Evolutionary conservation across 805 yeast species (phyloP).

Genomic region (Myxozyma sirexii): DNA sequence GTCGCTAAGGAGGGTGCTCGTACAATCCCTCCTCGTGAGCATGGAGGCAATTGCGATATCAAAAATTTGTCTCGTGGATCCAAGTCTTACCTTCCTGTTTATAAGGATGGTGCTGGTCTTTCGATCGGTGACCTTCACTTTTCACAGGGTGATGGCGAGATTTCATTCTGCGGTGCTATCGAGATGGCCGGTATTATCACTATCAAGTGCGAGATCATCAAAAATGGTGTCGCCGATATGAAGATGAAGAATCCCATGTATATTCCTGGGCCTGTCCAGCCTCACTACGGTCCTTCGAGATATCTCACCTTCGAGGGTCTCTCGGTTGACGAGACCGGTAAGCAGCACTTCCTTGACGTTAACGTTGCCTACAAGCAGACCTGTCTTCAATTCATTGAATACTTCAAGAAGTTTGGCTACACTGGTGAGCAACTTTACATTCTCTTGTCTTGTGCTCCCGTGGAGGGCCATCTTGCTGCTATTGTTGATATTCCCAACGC

Average conservation of each 20-base stretch:
- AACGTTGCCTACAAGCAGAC: constrained; percentile 56
- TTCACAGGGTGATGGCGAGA: constrained; percentile 58
- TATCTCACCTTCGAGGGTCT: constrained; percentile 58
- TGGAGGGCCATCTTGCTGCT: constrained; percentile 56
- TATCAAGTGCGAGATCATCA: constrained; percentile 47
- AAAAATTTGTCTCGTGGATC: constrained; percentile 55
- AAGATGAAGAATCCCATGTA: constrained; percentile 52
- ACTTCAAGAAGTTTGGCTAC: constrained; percentile 54
- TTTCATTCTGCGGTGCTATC: constrained; percentile 57
- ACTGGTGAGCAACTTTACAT: constrained; percentile 55
- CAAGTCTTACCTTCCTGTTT: constrained; percentile 52
- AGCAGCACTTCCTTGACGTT: constrained; percentile 51
- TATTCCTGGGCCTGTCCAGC: constrained; percentile 53
- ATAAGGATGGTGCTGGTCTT: constrained; percentile 53
- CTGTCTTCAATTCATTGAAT: constrained; percentile 53
- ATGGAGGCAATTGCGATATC: constrained; percentile 58
- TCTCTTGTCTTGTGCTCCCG: constrained; percentile 52
- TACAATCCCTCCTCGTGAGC: constrained; percentile 52
- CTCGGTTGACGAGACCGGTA: constrained; percentile 54
- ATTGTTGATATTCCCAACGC: constrained; percentile 58
- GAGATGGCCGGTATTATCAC: constrained; percentile 56
- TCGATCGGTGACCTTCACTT: constrained; percentile 56
- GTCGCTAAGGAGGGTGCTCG: constrained; percentile 51
- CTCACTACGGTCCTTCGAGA: constrained; percentile 53
- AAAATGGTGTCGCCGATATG: constrained; percentile 48